Base-by-base conservation (phyloP, 352 stramenopile species). In the Phytophthora sojae region DNA sequence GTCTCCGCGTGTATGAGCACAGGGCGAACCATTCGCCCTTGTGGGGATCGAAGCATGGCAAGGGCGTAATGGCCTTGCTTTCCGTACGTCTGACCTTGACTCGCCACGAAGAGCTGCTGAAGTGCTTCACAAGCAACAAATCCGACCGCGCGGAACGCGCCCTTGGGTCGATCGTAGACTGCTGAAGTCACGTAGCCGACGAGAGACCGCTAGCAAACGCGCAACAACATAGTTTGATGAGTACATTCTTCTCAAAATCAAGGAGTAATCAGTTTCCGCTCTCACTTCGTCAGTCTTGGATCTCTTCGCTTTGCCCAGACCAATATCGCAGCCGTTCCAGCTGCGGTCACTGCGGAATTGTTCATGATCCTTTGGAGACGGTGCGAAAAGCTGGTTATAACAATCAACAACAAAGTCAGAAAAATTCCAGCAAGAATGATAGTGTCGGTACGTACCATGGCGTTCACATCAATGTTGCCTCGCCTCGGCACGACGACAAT, bases 151-250 rank as follows among this genome's bases (percentile, higher is more conserved):
- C 86, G 85, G 69, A 88, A 88, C 44, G 81, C 79, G 1, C 81
- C 69, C 66, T 92, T 95, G 5, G 88, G 85, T 53, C 81, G 80
- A 39, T 95, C 88, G 58, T 95, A 94, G n/a, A 95, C 73, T 11
- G 86, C 83, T 6, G 85, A 94, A 12, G 86, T 94, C 50, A 93
- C 75, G 55, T 83, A 92, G 3, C 88, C 88, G 21, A 92, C 61
- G 3, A 91, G 56, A 49, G 67, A 54, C 42, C 71, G 80, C 80
- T 90, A 56, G 63, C 17, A 73, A 6, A 25, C 50, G 47, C 35
- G 15, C n/a, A 54, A 56, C 26, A 56, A 14, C 14, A 61, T 23
- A 19, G 15, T 5, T 17, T 21, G 21, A 49, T 69, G 52, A 67
- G n/a, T 49, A 19, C 14, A 47, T 26, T 49, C 6, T 4, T 47